Conservation (phyloP, 495 filamentous ascomycete species). For the Ascobolus immersus region DNA sequence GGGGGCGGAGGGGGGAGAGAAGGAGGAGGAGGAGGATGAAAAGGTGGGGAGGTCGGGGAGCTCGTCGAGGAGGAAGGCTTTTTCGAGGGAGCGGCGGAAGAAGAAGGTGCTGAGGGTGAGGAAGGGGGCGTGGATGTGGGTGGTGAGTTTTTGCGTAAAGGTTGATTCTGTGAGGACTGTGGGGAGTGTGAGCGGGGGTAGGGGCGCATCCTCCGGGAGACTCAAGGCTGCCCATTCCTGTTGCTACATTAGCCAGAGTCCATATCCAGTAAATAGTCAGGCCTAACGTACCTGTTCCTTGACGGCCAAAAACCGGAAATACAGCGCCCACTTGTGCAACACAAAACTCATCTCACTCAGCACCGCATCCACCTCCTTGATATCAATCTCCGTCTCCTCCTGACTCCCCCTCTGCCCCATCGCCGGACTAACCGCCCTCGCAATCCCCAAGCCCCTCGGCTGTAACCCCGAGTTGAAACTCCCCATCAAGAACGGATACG, state of each 20-base stretch:
- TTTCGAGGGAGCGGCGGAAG: slow-evolving; percentile 83
- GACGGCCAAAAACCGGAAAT: slow-evolving; percentile 61
- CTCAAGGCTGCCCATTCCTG: not conserved
- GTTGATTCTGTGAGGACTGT: slow-evolving; percentile 46
- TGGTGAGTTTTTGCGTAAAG: slow-evolving; percentile 46
- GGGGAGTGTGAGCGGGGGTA: slow-evolving; percentile 30
- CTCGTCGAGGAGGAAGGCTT: slow-evolving; percentile 95
- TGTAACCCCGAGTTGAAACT: slow-evolving; percentile 51
- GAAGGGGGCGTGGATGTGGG: slow-evolving; percentile 49
- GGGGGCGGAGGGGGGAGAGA: slow-evolving; percentile 20
- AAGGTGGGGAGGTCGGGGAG: slow-evolving; percentile 55
- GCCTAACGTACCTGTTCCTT: slow-evolving; percentile 42
- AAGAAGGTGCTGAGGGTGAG: slow-evolving; percentile 82
- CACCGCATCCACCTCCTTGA: slow-evolving; percentile 76
- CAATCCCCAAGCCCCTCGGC: slow-evolving; percentile 28
- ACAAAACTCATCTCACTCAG: slow-evolving; percentile 70
- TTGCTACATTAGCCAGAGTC: slow-evolving; percentile 7
- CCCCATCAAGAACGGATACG: slow-evolving; percentile 87
- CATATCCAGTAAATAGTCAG: slow-evolving; percentile 10
- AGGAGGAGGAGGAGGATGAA: slow-evolving; percentile 20
- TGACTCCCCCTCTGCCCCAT: not conserved
- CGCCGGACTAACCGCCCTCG: slow-evolving; percentile 22
- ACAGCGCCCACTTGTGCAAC: slow-evolving; percentile 81
- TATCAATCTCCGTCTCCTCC: slow-evolving; percentile 76
- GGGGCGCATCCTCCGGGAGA: slow-evolving; percentile 5